Conservation (phyloP, 148 eudicot species). For the Persicaria maculosa region DNA sequence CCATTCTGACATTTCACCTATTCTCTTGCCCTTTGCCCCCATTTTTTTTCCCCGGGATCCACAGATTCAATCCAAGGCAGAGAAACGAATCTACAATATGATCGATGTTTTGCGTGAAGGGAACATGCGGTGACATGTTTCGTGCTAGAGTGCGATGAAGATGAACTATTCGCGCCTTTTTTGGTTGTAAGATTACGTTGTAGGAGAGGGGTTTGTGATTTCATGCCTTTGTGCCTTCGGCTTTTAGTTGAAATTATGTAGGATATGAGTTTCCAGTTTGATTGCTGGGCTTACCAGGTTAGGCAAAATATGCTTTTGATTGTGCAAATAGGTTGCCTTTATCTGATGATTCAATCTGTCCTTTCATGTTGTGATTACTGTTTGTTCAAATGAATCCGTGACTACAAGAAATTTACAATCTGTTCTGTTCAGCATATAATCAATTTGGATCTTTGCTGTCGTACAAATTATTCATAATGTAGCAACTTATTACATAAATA, state of each 20-base stretch:
- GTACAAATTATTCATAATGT: no score
- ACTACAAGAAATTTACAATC: no score
- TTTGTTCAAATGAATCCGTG: no score
- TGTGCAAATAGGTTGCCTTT: no score
- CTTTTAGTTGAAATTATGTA: not conserved
- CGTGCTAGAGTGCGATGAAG: not conserved
- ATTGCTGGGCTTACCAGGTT: not conserved
- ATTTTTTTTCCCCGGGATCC: slow-evolving; percentile 1
- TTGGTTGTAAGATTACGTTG: not conserved
- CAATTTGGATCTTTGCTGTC: no score
- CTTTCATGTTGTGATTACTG: no score
- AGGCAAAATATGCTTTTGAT: no score
- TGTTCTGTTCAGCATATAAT: no score
- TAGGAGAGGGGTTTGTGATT: not conserved
- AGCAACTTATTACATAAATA: no score
- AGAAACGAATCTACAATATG: slow-evolving; percentile 63
- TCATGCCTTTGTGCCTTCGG: not conserved
- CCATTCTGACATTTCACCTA: not conserved
- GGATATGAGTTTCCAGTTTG: not conserved
- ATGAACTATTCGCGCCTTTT: not conserved
- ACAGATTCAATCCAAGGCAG: slow-evolving; percentile 66
- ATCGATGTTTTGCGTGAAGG: slow-evolving; percentile 63
- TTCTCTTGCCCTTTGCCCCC: not conserved
- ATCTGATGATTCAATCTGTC: no score
- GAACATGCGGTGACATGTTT: slow-evolving; percentile 37